Evolutionary conservation across 345 rosid species (phyloP).

Genomic region (Gossypium thurberi): DNA sequence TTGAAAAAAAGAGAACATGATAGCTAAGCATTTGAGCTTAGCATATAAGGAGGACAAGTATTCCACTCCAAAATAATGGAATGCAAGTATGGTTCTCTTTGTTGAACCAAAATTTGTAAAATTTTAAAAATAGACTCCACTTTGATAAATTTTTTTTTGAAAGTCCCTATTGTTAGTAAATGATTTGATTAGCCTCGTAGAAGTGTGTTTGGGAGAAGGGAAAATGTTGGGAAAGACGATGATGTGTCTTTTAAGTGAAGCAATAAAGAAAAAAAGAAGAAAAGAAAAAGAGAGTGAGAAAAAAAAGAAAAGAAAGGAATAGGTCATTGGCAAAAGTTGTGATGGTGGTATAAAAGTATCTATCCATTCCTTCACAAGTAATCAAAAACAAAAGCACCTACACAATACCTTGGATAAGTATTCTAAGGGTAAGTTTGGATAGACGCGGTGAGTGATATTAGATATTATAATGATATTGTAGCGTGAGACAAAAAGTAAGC

Average conservation of each 20-base stretch:
- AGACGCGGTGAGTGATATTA: fast-evolving
- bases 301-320: constrained; percentile 11
- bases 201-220: constrained; percentile 19
- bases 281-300: background rate
- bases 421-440: no score
- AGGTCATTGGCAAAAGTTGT: constrained; percentile 39
- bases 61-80: background rate
- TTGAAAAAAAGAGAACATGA: background rate
- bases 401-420: background rate
- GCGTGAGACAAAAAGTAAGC: background rate
- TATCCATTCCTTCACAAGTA: background rate
- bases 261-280: constrained; percentile 17
- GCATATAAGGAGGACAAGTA: background rate
- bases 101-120: background rate
- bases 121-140: background rate
- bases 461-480: no score
- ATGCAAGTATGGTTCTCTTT: constrained; percentile 11
- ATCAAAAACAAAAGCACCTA: constrained; percentile 13
- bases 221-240: constrained; percentile 14
- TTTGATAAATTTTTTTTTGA: no score
- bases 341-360: constrained; percentile 30
- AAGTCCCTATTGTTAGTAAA: no score
- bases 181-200: background rate
- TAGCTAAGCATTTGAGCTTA: background rate
- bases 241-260: constrained; percentile 42